Evolutionary conservation across 2,329 filamentous ascomycete genomes (phyloP).

Genomic region (Diplodia intermedia): DNA sequence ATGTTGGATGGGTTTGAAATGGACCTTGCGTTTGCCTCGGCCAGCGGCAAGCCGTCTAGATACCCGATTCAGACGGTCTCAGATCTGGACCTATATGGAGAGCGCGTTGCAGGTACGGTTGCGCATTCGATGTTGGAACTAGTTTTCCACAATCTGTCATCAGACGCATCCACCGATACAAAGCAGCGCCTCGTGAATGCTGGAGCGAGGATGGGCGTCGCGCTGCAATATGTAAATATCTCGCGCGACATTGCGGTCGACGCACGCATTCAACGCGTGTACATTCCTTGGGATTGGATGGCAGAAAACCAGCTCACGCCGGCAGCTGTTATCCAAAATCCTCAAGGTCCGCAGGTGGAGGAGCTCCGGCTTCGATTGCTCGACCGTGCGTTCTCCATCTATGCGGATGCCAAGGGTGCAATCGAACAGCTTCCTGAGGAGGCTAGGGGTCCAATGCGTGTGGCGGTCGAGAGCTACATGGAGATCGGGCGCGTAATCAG

Average conservation of each 20-base stretch:
- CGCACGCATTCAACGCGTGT: constrained; percentile 69
- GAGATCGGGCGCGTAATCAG: constrained; percentile 72
- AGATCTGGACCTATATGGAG: constrained; percentile 68
- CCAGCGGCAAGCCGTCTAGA: constrained; percentile 34
- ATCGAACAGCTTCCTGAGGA: constrained; percentile 68
- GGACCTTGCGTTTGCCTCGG: constrained; percentile 63
- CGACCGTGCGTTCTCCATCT: constrained; percentile 66
- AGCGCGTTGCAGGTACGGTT: constrained; percentile 75
- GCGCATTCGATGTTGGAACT: constrained; percentile 72
- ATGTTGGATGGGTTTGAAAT: constrained; percentile 73
- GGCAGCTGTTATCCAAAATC: constrained; percentile 61
- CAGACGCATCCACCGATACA: constrained; percentile 38
- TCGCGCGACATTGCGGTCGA: constrained; percentile 75
- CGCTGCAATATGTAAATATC: constrained; percentile 80
- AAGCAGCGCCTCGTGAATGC: constrained; percentile 59
- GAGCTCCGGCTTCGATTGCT: constrained; percentile 62
- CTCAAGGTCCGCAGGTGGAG: constrained; percentile 57
- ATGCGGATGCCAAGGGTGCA: constrained; percentile 60
- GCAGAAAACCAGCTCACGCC: constrained; percentile 62
- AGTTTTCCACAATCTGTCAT: constrained; percentile 63
- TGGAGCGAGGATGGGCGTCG: constrained; percentile 72
- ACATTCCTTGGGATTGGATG: constrained; percentile 71
- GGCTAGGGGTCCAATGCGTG: constrained; percentile 68
- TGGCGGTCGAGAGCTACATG: constrained; percentile 78
- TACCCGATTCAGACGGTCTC: constrained; percentile 66